A percentile compares a stretch with the other conserved stretches of the same genome.
Conservation (phyloP, 805 yeast genomes). For the Torulaspora gathmanii region DNA sequence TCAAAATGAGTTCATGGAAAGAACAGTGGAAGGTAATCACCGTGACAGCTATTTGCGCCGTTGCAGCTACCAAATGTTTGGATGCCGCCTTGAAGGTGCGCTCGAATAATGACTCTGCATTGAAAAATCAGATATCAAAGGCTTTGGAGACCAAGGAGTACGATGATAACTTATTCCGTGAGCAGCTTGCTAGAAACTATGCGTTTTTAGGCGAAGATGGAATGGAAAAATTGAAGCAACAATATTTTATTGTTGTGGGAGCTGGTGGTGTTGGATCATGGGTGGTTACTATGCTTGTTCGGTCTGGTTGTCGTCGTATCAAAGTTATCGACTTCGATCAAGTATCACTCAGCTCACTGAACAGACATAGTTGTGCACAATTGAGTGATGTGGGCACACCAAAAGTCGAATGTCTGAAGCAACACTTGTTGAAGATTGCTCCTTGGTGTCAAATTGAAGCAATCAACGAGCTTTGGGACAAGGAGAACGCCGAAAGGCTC, state of each 20-base stretch:
- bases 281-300: conserved; percentile 83
- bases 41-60: conserved; percentile 34
- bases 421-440: conserved; percentile 66
- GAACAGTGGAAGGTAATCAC: conserved; percentile 30
- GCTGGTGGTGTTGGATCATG: conserved; percentile 99
- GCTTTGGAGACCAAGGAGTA: conserved; percentile 25
- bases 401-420: conserved; percentile 74
- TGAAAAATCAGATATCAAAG: conserved; percentile 2
- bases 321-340: conserved; percentile 93
- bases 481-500: conserved; percentile 58
- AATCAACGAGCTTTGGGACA: conserved; percentile 69
- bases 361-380: conserved; percentile 94
- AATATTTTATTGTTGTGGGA: conserved; percentile 77
- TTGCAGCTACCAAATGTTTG: conserved; percentile 30
- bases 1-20: conserved; percentile 1
- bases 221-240: conserved; percentile 62
- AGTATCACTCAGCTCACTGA: conserved; percentile 84
- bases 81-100: conserved; percentile 30
- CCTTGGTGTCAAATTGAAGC: conserved; percentile 93
- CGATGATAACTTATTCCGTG: conserved; percentile 72
- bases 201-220: conserved; percentile 90
- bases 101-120: conserved; percentile 3
- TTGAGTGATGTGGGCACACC: conserved; percentile 86
- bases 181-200: conserved; percentile 89
- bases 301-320: conserved; percentile 81